These are phyloP conservation scores for Metarhizium album DNA, from an alignment of 2,329 filamentous ascomycete genomes.

Conservation along the genomic window DNA sequence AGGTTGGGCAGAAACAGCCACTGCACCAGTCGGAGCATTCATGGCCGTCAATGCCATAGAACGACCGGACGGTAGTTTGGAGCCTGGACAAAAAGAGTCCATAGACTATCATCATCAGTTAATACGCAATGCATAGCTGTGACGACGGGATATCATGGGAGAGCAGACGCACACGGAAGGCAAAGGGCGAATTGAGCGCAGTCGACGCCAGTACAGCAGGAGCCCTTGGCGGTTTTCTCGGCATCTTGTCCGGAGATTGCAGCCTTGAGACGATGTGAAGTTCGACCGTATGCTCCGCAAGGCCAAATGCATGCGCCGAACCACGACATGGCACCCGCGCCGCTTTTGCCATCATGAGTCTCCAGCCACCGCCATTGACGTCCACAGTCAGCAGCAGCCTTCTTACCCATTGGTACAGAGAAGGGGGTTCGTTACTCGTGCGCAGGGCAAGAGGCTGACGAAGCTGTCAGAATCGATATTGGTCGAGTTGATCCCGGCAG, in stretches of 20 bases:
- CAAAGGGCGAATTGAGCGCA: conserved; percentile 15
- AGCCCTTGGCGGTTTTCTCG: conserved; percentile 8
- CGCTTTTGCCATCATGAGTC: neutral
- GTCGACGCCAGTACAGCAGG: conserved; percentile 12
- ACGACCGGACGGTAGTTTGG: conserved; percentile 19
- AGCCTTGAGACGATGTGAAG: conserved; percentile 13
- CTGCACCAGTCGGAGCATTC: conserved; percentile 13
- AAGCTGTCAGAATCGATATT: neutral
- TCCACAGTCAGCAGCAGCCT: conserved; percentile 3
- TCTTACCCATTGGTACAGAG: conserved; percentile 13
- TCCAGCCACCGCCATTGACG: conserved; percentile 11
- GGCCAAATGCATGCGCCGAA: conserved; percentile 12
- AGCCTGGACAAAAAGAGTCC: conserved; percentile 17
- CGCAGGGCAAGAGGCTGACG: neutral
- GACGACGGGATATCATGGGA: neutral
- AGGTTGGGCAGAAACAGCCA: conserved; percentile 19
- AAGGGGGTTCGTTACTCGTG: neutral
- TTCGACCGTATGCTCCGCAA: conserved; percentile 19
- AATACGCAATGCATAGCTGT: neutral
- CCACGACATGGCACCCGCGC: conserved; percentile 4
- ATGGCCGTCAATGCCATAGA: conserved; percentile 22
- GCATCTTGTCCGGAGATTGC: conserved; percentile 13
- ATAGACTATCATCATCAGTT: conserved; percentile 17
- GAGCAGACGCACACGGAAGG: conserved; percentile 16
- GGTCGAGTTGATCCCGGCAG: neutral